Base-by-base conservation (phyloP, 306 rosid genomes). In the Cicer judaicum region DNA sequence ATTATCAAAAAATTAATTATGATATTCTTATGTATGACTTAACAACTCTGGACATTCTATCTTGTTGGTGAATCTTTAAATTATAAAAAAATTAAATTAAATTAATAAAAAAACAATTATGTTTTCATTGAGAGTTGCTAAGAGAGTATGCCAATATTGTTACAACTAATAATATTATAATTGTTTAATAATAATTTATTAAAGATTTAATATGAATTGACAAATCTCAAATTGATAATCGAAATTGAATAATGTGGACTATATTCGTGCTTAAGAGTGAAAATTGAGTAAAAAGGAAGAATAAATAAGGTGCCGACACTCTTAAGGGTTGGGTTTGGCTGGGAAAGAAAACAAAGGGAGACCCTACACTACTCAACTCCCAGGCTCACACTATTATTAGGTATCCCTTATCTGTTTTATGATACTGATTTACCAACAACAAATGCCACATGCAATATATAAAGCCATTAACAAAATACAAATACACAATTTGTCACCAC, bases 291-390 rank as follows among this genome's bases (percentile, higher is more conserved):
- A 75, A 78, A 48, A 62, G 48, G 8, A 53, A 12, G 11, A 50
- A 70, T 50, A 41, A 29, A 56, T 6, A 48, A 67, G 68, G 74
- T 83, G 90, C 91, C 85, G 91, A 87, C 91, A 76, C 86, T 75
- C 66, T 5, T 46, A 63, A 52, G 29, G 63, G 42, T 73, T 48
- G 85, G 80, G 9, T 6, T 40, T 29, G 34, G 34, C 34, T 29
- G 55, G 50, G 50, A 75, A 72, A 53, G 43, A 72, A 66, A 53
- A 75, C 68, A 69, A 64, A 72, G 10, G 63, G 72, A 41, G 83
- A 60, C 84, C 81, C 70, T 67, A 73, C 71, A 82, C 87, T 78
- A 69, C 46, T 59, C 34, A 60, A 49, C 64, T 16, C 38, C 18
- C 24, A 59, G 24, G 18, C 62, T 66, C 77, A 65, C n/a, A 10